phyloP scores from a whole-genome alignment of 2,329 filamentous ascomycete species.

The Trichophyton rubrum region DNA sequence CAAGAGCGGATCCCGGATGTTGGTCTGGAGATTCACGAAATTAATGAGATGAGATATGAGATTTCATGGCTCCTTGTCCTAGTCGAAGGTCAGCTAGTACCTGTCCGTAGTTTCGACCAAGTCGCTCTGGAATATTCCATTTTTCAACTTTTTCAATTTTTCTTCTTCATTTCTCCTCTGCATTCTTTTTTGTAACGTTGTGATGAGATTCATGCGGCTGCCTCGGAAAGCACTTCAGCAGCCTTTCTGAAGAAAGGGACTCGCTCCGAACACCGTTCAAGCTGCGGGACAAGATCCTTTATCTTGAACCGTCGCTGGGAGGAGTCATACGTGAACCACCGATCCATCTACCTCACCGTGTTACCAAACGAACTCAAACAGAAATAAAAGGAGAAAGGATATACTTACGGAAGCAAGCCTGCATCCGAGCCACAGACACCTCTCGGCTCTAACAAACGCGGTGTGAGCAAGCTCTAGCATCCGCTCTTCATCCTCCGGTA shows the following conservation, averaged over 20 bases:
- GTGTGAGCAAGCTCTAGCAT: slow-evolving; percentile 40
- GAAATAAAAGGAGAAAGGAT: not conserved
- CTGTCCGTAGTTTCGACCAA: too few species aligned
- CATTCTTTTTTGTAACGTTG: not conserved
- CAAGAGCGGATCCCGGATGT: too few species aligned
- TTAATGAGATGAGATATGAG: not conserved
- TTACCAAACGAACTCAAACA: not conserved
- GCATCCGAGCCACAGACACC: slow-evolving; percentile 40
- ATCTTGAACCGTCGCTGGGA: slow-evolving; percentile 21
- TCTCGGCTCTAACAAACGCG: slow-evolving; percentile 36
- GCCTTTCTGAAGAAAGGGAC: slow-evolving; percentile 2
- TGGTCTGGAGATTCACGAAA: not conserved
- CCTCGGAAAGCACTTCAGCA: not conserved
- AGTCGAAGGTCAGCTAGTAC: too few species aligned
- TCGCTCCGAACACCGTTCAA: slow-evolving; percentile 3
- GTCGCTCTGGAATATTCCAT: too few species aligned
- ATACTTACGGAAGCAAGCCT: slow-evolving; percentile 32
- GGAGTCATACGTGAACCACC: slow-evolving; percentile 30
- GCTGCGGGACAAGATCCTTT: slow-evolving; percentile 21
- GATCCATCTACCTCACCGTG: slow-evolving; percentile 20
- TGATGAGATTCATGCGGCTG: not conserved
- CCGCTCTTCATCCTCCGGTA: slow-evolving; percentile 44
- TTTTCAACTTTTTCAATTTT: not conserved
- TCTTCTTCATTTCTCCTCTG: not conserved
- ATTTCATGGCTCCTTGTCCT: too few species aligned